Base-by-base conservation (phyloP, 306 rosid genomes). In the Pachyrhizus erosus region DNA sequence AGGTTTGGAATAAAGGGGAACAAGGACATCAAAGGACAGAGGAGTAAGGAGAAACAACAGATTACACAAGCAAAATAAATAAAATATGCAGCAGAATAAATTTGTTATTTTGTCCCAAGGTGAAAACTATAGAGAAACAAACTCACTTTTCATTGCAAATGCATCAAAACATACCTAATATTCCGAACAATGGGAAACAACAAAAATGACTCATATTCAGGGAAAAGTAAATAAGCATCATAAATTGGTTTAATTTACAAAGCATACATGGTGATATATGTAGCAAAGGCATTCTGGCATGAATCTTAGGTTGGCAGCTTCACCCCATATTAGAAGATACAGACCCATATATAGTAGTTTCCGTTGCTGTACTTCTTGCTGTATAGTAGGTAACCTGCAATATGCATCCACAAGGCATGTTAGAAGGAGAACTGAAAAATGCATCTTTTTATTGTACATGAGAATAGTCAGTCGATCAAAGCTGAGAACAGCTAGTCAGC, bases 251-350 rank as follows among this genome's bases (percentile, higher is more conserved):
- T 1, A 57, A 33, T 67, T 42, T 58, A 55, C 39, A 70, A 51
- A 65, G 54, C 92, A 78, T 92, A 96, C 99, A 85, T 93, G 98
- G 83, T 96, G 98, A 89, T 96, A 96, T 54, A 96, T 93, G 80
- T 96, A 96, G 87, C 99, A 96, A 78, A 96, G 98, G 82, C 99
- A 96, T 90, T 96, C 98, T 24, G 99, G 99, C 99, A 96, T 96
- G 92, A 96, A 96, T 90, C 98, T 89, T 84, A 96, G 87, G 88
- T 96, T 96, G 80, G 99, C 99, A 1, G 99, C 99, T 90, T 96
- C 99, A 55, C 99, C 99, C 99, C 99, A 96, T 81, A 96, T 96
- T 58, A 96, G 87, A 87, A 96, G 99, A 91, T 96, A 96, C 23
- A 96, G 91, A 52, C 98, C 99, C 99, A 92, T 96, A 88, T 96